Conservation (phyloP, 805 yeast species). For the Cephaloascus fragrans region DNA sequence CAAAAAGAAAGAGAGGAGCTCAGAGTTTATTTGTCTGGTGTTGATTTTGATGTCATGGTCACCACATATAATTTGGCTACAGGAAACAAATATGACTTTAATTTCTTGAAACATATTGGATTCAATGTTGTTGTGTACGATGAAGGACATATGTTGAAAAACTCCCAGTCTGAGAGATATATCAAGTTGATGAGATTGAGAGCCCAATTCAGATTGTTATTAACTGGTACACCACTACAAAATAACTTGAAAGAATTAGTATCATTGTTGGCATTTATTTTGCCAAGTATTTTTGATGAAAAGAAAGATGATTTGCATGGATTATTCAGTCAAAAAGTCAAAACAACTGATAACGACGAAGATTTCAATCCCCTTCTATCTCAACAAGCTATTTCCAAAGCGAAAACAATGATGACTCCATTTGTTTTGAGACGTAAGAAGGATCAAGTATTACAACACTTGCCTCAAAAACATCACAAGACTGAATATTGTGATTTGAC, state of each 20-base stretch:
- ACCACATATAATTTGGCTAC: conserved; percentile 92
- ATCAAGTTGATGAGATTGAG: conserved; percentile 73
- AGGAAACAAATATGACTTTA: conserved; percentile 73
- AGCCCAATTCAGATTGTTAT: conserved; percentile 74
- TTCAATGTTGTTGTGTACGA: conserved; percentile 91
- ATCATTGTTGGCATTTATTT: conserved; percentile 81
- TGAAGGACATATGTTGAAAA: conserved; percentile 96
- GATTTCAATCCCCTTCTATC: conserved; percentile 74
- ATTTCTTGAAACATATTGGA: conserved; percentile 61
- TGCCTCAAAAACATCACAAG: conserved; percentile 67
- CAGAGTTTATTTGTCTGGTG: conserved; percentile 53
- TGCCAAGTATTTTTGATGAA: conserved; percentile 74
- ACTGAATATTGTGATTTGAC: conserved; percentile 60
- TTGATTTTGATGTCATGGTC: conserved; percentile 76
- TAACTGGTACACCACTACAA: conserved; percentile 97
- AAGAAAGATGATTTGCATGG: conserved; percentile 74
- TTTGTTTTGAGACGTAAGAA: conserved; percentile 89
- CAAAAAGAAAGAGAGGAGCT: conserved; percentile 78
- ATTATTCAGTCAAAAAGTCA: conserved; percentile 81
- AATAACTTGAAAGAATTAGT: conserved; percentile 86
- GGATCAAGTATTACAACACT: conserved; percentile 81
- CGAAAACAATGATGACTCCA: conserved; percentile 98
- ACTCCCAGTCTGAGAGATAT: conserved; percentile 81
- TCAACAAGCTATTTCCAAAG: conserved; percentile 84
- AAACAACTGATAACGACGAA: conserved; percentile 43